A percentile compares a stretch with the other conserved stretches of the same genome.
These are phyloP conservation scores for Thermochaetoides thermophila DNA, from an alignment of 495 filamentous ascomycete species.

Conservation along the genomic window DNA sequence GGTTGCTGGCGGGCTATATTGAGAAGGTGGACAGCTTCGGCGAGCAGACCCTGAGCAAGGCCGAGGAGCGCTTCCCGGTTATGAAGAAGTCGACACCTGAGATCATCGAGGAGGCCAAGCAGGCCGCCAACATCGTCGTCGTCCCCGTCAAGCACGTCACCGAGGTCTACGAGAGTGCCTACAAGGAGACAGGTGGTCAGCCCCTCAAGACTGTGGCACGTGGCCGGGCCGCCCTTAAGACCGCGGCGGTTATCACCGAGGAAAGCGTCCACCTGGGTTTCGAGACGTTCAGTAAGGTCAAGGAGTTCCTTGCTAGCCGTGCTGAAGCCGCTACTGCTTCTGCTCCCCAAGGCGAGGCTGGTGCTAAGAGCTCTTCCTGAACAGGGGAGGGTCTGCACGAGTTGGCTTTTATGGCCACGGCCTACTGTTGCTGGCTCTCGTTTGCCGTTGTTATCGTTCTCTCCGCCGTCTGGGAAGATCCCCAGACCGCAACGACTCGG, in stretches of 20 bases:
- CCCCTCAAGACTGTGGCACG: neutral
- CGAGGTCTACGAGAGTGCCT: conserved; percentile 56
- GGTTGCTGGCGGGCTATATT: conserved; percentile 70
- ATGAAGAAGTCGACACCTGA: conserved; percentile 78
- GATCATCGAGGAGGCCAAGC: conserved; percentile 50
- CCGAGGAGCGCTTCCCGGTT: conserved; percentile 70
- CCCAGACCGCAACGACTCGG: no score
- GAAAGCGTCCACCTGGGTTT: no score
- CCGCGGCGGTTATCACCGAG: neutral
- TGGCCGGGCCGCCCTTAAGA: conserved; percentile 55
- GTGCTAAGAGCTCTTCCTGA: no score
- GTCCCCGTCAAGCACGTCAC: conserved; percentile 55
- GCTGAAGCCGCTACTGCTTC: no score
- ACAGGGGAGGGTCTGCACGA: no score
- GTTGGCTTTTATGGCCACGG: no score
- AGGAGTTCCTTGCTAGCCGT: neutral
- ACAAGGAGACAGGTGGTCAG: conserved; percentile 37
- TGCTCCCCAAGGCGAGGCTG: no score
- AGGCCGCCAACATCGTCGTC: conserved; percentile 47
- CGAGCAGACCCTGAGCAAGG: conserved; percentile 52
- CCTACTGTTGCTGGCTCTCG: no score
- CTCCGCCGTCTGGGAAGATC: no score
- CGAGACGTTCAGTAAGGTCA: neutral
- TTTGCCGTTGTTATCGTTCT: no score
- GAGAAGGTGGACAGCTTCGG: conserved; percentile 67